Conservation (phyloP, 371 early-diverging fungal genomes). For the Circinella minor region DNA sequence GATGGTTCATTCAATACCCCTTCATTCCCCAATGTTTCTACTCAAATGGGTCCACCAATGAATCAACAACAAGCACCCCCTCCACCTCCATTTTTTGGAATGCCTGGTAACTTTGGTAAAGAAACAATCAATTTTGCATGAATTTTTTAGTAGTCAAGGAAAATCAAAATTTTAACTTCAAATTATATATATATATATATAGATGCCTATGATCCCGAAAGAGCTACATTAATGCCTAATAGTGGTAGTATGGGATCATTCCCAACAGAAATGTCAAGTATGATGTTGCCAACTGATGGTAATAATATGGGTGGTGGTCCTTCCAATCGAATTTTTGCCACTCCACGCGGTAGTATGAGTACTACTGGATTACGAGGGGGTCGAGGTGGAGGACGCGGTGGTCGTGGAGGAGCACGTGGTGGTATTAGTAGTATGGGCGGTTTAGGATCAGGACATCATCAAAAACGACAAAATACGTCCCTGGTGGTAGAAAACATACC, state of each 20-base stretch:
- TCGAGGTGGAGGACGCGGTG: conserved; percentile 39
- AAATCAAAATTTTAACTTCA: no score
- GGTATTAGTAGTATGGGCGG: conserved; percentile 1
- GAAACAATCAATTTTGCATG: no score
- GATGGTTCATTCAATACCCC: conserved; percentile 43
- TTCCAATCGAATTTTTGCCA: conserved; percentile 14
- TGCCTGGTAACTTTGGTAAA: conserved; percentile 30
- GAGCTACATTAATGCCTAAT: conserved; percentile 18
- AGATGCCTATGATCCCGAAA: conserved; percentile 30
- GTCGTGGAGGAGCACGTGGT: conserved; percentile 41
- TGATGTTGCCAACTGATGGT: conserved; percentile 17
- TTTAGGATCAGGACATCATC: neutral
- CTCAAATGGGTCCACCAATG: conserved; percentile 28
- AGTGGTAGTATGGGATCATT: conserved; percentile 13
- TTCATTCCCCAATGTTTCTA: conserved; percentile 19
- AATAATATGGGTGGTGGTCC: neutral
- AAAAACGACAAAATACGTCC: conserved; percentile 38
- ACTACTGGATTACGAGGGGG: neutral
- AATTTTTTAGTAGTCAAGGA: no score
- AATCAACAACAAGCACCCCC: conserved; percentile 11
- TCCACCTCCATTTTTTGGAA: conserved; percentile 24
- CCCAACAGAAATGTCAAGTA: conserved; percentile 16
- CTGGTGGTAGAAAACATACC: conserved; percentile 80
- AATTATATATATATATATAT: no score
- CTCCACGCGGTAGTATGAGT: conserved; percentile 14